Conservation (phyloP, 257 asterid species). For the Lantana camara region DNA sequence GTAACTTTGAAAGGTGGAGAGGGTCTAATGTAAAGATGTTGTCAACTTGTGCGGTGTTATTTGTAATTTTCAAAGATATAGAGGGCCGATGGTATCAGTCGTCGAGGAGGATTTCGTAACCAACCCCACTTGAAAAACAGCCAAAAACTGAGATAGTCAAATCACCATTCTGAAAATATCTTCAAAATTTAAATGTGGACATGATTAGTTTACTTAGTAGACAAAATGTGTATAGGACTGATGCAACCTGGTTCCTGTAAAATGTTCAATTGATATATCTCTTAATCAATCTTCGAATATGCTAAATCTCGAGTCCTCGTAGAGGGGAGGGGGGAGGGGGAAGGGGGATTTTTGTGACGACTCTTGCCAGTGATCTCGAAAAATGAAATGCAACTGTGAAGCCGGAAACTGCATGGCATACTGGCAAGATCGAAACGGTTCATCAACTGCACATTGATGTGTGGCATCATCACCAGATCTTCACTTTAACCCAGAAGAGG, state of each 20-base stretch:
- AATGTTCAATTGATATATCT: conserved; percentile 16
- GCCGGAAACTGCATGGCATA: no score
- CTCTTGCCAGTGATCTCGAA: conserved; percentile 16
- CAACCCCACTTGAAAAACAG: neutral
- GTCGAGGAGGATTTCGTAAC: no score
- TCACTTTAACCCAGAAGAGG: conserved; percentile 78
- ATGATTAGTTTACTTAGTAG: neutral
- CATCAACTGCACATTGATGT: conserved; percentile 30
- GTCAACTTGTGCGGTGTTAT: no score
- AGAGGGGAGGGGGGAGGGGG: neutral
- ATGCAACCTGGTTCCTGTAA: neutral
- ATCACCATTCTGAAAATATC: no score
- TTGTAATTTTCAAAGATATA: no score
- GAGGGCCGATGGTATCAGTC: no score
- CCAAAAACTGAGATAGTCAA: neutral
- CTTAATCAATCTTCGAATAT: conserved; percentile 25
- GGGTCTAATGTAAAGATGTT: no score
- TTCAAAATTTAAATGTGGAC: no score
- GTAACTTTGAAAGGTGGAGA: no score
- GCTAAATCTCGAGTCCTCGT: conserved; percentile 1
- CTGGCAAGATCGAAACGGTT: conserved; percentile 9
- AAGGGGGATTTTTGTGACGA: neutral
- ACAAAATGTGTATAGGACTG: conserved; percentile 1
- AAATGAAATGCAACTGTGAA: conserved; percentile 10
- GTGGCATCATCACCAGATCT: conserved; percentile 76